phyloP scores from a whole-genome alignment of 352 stramenopile genomes.

The Stramenopiles sp. region DNA sequence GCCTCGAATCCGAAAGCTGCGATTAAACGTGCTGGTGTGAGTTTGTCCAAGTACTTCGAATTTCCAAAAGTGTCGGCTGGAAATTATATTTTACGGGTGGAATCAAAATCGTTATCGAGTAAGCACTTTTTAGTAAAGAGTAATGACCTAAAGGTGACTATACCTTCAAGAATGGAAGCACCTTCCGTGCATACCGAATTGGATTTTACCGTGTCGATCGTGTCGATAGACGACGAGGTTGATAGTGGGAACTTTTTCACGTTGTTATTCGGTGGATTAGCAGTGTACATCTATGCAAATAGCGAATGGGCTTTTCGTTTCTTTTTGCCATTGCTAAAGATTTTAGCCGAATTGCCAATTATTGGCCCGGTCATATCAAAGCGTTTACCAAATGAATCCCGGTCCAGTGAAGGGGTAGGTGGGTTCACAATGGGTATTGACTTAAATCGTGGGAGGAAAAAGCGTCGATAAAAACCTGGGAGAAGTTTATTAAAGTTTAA shows the following conservation, averaged over 20 bases:
- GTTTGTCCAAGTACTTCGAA: conserved; percentile 1
- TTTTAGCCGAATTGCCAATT: background rate
- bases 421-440: conserved; percentile 1
- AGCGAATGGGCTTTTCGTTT: background rate
- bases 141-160: background rate
- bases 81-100: background rate
- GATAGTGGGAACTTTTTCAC: conserved; percentile 8
- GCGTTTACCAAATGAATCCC: background rate
- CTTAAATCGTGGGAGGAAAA: too few relatives aligned
- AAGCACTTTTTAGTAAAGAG: background rate
- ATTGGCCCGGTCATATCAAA: background rate
- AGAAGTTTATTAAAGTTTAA: too few relatives aligned
- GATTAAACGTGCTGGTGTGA: background rate
- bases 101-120: background rate
- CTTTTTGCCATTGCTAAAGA: background rate
- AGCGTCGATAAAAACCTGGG: too few relatives aligned
- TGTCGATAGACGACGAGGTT: background rate
- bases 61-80: conserved; percentile 2
- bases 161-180: background rate
- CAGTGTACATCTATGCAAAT: background rate
- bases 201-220: background rate
- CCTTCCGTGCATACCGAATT: conserved; percentile 1
- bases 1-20: background rate
- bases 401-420: background rate
- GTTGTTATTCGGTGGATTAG: background rate